Evolutionary conservation across 2,329 filamentous ascomycete species (phyloP).

Genomic region (Fusarium avenaceum): DNA sequence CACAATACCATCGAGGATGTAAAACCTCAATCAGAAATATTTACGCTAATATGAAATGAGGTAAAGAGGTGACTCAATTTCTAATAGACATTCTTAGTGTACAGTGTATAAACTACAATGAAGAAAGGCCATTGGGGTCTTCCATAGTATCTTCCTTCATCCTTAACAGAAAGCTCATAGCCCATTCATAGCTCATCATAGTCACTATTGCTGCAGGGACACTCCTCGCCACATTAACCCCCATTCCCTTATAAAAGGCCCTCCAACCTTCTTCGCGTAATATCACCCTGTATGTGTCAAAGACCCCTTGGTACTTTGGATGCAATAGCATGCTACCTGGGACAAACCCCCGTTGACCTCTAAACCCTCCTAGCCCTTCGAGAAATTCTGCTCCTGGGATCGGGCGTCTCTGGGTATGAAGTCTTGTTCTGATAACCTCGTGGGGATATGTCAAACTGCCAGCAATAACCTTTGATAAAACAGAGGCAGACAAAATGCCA

Average conservation of each 20-base stretch:
- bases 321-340: conserved; percentile 14
- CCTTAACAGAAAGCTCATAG: conserved; percentile 60
- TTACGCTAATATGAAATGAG: conserved; percentile 14
- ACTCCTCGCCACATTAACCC: conserved; percentile 95
- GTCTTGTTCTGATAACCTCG: conserved; percentile 90
- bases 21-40: not conserved
- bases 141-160: not conserved
- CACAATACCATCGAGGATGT: not conserved
- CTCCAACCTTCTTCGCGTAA: conserved; percentile 92
- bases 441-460: conserved; percentile 97
- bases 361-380: conserved; percentile 59
- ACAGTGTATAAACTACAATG: not conserved
- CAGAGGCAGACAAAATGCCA: conserved; percentile 86
- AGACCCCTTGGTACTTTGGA: conserved; percentile 79
- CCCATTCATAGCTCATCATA: conserved; percentile 94
- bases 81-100: not conserved
- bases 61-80: not conserved
- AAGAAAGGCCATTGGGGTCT: not conserved
- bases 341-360: conserved; percentile 26
- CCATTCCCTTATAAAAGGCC: conserved; percentile 96
- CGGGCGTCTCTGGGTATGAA: conserved; percentile 91
- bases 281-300: conserved; percentile 86
- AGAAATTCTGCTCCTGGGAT: conserved; percentile 66
- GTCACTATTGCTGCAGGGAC: conserved; percentile 96
- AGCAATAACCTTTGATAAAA: conserved; percentile 92